A percentile compares a stretch with the other conserved stretches of the same genome.
Evolutionary conservation across 2,329 filamentous ascomycete genomes (phyloP).

Genomic region (Metarhizium humberi): DNA sequence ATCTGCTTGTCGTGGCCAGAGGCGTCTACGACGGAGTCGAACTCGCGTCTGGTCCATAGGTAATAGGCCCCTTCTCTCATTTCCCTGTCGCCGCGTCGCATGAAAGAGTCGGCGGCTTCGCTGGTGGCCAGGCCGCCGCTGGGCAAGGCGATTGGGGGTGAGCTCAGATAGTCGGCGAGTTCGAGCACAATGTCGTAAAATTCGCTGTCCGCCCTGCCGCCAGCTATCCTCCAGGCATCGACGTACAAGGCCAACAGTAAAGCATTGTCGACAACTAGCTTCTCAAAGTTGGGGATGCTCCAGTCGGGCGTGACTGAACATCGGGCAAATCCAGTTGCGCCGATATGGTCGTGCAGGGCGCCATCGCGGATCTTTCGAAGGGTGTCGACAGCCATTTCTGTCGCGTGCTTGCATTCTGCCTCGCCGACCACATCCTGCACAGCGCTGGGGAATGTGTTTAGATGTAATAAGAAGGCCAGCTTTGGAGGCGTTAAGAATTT

Average conservation of each 20-base stretch:
- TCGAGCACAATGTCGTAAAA: conserved; percentile 73
- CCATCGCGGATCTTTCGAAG: conserved; percentile 60
- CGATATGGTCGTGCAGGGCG: conserved; percentile 46
- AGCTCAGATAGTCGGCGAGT: conserved; percentile 77
- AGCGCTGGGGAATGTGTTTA: conserved; percentile 60
- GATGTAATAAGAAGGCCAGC: conserved; percentile 68
- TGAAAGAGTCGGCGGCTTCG: conserved; percentile 81
- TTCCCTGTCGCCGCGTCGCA: conserved; percentile 63
- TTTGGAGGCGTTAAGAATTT: conserved; percentile 90
- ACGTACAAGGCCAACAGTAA: conserved; percentile 77
- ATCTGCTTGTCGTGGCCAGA: conserved; percentile 37
- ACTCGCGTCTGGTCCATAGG: conserved; percentile 83
- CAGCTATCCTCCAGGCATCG: conserved; percentile 64
- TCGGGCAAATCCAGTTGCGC: conserved; percentile 47
- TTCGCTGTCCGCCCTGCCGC: conserved; percentile 49
- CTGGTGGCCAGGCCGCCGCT: conserved; percentile 76
- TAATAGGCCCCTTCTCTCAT: conserved; percentile 91
- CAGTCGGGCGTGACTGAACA: conserved; percentile 90
- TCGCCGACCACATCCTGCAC: conserved; percentile 84
- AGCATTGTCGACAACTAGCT: conserved; percentile 90
- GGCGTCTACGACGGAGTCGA: conserved; percentile 58
- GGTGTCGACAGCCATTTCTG: conserved; percentile 72
- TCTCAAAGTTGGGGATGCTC: conserved; percentile 94
- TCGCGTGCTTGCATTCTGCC: conserved; percentile 63
- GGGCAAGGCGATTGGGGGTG: conserved; percentile 53